Evolutionary conservation across 768 basidiomycete species (phyloP).

Genomic region (Rhodotorula sphaerocarpa): DNA sequence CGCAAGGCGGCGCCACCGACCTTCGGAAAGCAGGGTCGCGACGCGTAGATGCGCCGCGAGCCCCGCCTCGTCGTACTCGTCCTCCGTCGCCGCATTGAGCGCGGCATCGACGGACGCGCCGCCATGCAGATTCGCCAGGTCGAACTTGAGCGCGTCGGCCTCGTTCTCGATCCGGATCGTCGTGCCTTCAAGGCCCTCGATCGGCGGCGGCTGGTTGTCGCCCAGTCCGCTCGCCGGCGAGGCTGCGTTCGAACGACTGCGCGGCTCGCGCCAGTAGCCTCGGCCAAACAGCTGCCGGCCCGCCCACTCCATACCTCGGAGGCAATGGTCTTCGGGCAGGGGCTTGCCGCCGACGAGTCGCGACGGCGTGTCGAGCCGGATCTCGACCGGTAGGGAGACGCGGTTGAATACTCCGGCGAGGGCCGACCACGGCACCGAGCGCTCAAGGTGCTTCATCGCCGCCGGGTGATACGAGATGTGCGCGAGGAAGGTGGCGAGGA

Average conservation of each 20-base stretch:
- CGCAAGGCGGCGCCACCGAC: constrained; percentile 67
- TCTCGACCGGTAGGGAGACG: constrained; percentile 43
- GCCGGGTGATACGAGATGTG: constrained; percentile 62
- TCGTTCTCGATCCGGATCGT: constrained; percentile 48
- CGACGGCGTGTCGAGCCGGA: constrained; percentile 45
- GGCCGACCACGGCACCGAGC: constrained; percentile 73
- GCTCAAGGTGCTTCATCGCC: constrained; percentile 59
- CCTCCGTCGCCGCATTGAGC: neutral
- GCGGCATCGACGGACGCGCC: constrained; percentile 23
- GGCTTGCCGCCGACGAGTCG: constrained; percentile 56
- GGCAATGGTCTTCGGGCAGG: constrained; percentile 86
- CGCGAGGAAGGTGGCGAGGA: constrained; percentile 78
- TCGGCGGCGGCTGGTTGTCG: constrained; percentile 20
- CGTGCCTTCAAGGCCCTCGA: constrained; percentile 53
- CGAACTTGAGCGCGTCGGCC: constrained; percentile 58
- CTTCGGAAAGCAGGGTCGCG: constrained; percentile 45
- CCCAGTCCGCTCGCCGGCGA: neutral
- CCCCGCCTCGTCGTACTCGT: constrained; percentile 48
- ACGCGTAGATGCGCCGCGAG: too few species aligned
- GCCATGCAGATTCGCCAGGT: constrained; percentile 44
- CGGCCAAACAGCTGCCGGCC: constrained; percentile 80
- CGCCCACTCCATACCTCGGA: constrained; percentile 95
- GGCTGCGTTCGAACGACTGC: too few species aligned
- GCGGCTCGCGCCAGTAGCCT: constrained; percentile 70
- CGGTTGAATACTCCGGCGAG: constrained; percentile 59